Percentiles rank a stretch among this genome's conserved stretches.
Conservation (phyloP, 768 basidiomycete genomes). For the Exidia glandulosa region DNA sequence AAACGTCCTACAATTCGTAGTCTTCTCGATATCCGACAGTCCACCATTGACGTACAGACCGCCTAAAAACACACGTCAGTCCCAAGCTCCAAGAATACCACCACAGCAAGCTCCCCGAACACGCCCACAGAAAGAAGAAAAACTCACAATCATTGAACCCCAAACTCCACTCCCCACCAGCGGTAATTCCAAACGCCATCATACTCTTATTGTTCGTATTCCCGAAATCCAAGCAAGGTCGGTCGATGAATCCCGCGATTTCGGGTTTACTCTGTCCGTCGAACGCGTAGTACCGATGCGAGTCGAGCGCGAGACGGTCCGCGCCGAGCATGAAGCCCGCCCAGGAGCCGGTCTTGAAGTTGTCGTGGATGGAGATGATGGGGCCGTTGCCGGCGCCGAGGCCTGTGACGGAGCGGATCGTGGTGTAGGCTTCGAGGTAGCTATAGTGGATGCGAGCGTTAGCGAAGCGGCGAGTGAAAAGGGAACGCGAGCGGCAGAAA, state of each 20-base stretch:
- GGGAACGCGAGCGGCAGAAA: not conserved
- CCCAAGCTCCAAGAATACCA: not conserved
- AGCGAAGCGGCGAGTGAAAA: not conserved
- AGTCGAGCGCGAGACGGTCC: conserved; percentile 73
- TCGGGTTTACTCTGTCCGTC: conserved; percentile 20
- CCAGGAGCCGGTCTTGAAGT: conserved; percentile 63
- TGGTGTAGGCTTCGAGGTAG: conserved; percentile 78
- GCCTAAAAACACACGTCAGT: not conserved
- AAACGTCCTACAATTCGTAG: not conserved
- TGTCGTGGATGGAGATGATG: conserved; percentile 78
- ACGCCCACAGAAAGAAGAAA: not conserved
- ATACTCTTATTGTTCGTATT: not conserved
- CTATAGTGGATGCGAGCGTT: conserved; percentile 21
- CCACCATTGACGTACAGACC: not conserved
- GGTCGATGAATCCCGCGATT: not conserved
- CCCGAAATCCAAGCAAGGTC: not conserved
- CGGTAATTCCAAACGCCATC: conserved; percentile 51
- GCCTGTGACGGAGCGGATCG: conserved; percentile 60
- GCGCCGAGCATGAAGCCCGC: conserved; percentile 61
- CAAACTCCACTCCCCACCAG: conserved; percentile 68
- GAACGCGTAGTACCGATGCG: conserved; percentile 84
- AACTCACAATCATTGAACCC: conserved; percentile 22
- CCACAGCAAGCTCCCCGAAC: not conserved
- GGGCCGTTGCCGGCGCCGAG: conserved; percentile 77
- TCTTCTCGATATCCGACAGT: not conserved